Conservation (phyloP, 768 basidiomycete genomes). For the Basidioascus undulatus region DNA sequence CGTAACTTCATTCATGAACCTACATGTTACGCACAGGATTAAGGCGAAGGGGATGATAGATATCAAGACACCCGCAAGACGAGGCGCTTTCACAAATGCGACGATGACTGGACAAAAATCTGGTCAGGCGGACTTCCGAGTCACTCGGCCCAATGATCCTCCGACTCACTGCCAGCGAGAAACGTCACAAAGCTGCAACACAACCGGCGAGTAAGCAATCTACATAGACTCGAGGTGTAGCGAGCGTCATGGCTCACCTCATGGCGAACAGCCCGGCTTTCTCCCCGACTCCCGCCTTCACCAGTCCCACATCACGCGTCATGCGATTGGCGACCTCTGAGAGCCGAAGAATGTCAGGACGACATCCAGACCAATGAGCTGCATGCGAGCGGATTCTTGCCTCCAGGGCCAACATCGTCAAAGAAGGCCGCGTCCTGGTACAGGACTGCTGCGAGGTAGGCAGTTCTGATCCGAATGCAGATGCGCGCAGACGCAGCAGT, state of each 20-base stretch:
- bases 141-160: too few species aligned
- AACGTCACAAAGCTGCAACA: too few species aligned
- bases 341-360: too few species aligned
- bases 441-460: constrained; percentile 7
- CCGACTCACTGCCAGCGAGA: too few species aligned
- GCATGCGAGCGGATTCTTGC: too few species aligned
- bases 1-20: too few species aligned
- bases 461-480: too few species aligned
- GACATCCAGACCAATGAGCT: too few species aligned
- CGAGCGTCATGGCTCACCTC: background rate
- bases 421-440: constrained; percentile 6
- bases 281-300: constrained; percentile 7
- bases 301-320: constrained; percentile 1
- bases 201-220: background rate
- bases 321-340: constrained; percentile 6
- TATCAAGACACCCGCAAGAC: constrained; percentile 6
- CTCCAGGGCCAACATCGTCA: constrained; percentile 7
- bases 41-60: constrained; percentile 4
- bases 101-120: constrained; percentile 2
- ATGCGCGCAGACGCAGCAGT: too few species aligned
- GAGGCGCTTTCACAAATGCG: constrained; percentile 3
- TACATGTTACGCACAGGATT: too few species aligned
- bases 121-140: too few species aligned
- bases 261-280: constrained; percentile 5
- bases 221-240: background rate